These are phyloP conservation scores for Sugiyamaella neomexicana DNA, from an alignment of 1,139 yeast species.

Conservation along the genomic window DNA sequence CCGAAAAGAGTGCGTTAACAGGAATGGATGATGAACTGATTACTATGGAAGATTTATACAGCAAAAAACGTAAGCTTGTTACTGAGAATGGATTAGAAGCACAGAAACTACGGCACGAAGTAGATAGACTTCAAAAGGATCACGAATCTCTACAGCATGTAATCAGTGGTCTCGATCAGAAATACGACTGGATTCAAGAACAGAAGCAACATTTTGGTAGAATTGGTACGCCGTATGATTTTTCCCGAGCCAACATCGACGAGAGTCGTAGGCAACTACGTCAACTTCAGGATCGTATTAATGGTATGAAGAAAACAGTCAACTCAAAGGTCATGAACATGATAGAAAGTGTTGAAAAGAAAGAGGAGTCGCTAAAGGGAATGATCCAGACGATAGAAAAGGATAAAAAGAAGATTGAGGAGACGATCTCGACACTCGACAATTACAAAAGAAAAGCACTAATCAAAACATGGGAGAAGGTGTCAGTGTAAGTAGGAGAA, in stretches of 20 bases:
- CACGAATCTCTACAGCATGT: constrained; percentile 43
- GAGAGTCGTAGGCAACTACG: constrained; percentile 61
- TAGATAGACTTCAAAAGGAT: constrained; percentile 56
- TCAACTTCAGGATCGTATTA: constrained; percentile 60
- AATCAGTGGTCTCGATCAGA: constrained; percentile 53
- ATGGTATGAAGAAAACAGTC: constrained; percentile 77
- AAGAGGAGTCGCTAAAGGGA: constrained; percentile 70
- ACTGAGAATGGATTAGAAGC: constrained; percentile 55
- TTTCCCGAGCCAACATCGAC: constrained; percentile 57
- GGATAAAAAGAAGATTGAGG: constrained; percentile 87
- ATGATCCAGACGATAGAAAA: constrained; percentile 88
- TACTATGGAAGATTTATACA: constrained; percentile 57
- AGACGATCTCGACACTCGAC: constrained; percentile 81
- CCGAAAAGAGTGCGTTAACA: constrained; percentile 56
- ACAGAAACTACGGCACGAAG: constrained; percentile 63
- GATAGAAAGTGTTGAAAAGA: constrained; percentile 92
- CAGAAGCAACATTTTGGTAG: constrained; percentile 49
- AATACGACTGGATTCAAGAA: constrained; percentile 75
- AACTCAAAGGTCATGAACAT: constrained; percentile 88
- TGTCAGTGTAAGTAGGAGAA: constrained; percentile 37
- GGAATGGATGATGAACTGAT: constrained; percentile 79
- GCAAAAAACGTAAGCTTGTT: constrained; percentile 52
- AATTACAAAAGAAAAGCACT: constrained; percentile 84
- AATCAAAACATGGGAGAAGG: constrained; percentile 81
- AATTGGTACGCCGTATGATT: constrained; percentile 41